phyloP scores from a whole-genome alignment of 2,329 filamentous ascomycete genomes.

The Canariomyces notabilis region DNA sequence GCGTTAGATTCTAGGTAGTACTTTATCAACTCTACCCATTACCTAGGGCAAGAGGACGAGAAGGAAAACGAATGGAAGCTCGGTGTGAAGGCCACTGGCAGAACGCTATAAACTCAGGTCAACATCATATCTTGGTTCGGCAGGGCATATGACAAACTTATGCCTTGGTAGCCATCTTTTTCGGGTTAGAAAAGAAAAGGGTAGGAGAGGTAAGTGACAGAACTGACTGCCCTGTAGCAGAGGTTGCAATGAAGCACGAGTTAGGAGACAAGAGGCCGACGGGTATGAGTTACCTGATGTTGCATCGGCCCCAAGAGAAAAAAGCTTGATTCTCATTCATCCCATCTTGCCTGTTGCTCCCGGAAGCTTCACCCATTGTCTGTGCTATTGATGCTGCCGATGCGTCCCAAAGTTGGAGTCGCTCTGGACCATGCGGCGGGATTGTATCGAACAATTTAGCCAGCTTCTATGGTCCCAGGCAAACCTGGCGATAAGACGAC shows the following conservation, averaged over 20 bases:
- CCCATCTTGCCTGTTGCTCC: constrained; percentile 4
- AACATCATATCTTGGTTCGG: too few relatives aligned
- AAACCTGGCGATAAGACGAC: constrained; percentile 1
- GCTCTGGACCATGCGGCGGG: constrained; percentile 11
- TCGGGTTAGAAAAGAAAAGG: too few relatives aligned
- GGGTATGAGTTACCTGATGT: too few relatives aligned
- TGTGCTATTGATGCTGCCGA: constrained; percentile 20
- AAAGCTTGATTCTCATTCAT: constrained; percentile 2
- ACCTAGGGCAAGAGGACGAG: background rate
- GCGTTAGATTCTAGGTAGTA: background rate
- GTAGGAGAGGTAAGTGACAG: too few relatives aligned
- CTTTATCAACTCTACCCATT: background rate
- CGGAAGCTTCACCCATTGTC: constrained; percentile 11
- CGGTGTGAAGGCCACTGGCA: too few relatives aligned
- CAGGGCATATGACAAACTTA: too few relatives aligned
- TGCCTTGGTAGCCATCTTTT: too few relatives aligned
- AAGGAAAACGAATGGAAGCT: background rate
- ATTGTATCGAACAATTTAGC: constrained; percentile 18
- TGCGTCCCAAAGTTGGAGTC: constrained; percentile 6
- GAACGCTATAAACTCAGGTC: too few relatives aligned
- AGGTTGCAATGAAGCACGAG: background rate
- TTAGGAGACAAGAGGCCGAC: background rate
- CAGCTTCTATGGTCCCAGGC: constrained; percentile 7
- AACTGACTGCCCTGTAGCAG: too few relatives aligned
- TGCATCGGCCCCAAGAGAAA: constrained; percentile 2